Percentiles rank a stretch among this genome's conserved stretches.
These are phyloP conservation scores for Oleoguttula mirabilis DNA, from an alignment of 495 filamentous ascomycete species.

Conservation along the genomic window DNA sequence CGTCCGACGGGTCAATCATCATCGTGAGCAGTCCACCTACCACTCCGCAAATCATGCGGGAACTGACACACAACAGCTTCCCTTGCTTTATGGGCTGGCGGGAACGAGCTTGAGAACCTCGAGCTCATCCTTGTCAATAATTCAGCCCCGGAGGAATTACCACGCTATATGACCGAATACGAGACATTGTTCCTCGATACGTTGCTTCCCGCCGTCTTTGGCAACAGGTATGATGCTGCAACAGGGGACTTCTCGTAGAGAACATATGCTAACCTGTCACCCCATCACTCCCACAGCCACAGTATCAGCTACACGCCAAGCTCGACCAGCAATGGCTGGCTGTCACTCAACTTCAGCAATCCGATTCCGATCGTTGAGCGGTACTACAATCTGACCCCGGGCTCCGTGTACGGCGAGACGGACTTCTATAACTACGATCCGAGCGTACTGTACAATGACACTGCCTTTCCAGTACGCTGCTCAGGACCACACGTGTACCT, in stretches of 20 bases:
- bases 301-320: conserved; percentile 58
- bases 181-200: conserved; percentile 51
- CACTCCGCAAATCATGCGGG: not conserved
- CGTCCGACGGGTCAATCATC: conserved; percentile 52
- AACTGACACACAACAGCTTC: conserved; percentile 32
- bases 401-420: conserved; percentile 53
- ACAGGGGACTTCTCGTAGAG: no score
- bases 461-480: conserved; percentile 46
- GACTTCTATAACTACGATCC: conserved; percentile 59
- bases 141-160: conserved; percentile 36
- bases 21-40: no score
- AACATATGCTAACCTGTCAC: no score
- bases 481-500: no score
- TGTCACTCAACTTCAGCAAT: conserved; percentile 43
- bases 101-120: conserved; percentile 52
- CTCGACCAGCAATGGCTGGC: conserved; percentile 54
- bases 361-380: conserved; percentile 48
- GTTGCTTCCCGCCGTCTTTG: conserved; percentile 49
- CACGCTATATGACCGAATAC: conserved; percentile 43
- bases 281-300: no score
- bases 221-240: no score
- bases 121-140: conserved; percentile 38
- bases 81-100: conserved; percentile 48
- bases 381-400: conserved; percentile 46
- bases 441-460: conserved; percentile 42